Conservation (phyloP, 2,329 filamentous ascomycete species). For the Arthroderma sp. region DNA sequence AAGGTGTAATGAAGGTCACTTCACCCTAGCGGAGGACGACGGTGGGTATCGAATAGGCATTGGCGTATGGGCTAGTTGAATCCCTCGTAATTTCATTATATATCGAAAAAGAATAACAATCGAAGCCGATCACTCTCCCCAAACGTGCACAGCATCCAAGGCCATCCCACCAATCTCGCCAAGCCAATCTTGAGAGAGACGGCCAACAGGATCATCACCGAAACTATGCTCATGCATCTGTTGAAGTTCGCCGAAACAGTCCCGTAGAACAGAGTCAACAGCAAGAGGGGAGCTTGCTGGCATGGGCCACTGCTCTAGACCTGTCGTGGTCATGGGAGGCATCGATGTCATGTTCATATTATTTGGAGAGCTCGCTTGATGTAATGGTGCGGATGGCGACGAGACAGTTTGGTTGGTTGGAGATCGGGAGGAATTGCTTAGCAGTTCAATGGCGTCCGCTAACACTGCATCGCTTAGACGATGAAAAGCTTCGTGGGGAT, state of each 20-base stretch:
- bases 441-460: conserved; percentile 25
- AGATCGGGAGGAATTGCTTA: conserved; percentile 7
- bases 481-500: conserved; percentile 33
- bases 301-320: conserved; percentile 6
- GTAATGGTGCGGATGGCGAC: not conserved
- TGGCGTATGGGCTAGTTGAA: too few species aligned
- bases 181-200: conserved; percentile 24
- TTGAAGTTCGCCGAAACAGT: conserved; percentile 25
- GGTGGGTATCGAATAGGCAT: too few species aligned
- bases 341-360: conserved; percentile 5
- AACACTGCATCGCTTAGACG: conserved; percentile 32
- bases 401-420: conserved; percentile 6
- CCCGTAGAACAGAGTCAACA: conserved; percentile 27
- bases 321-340: conserved; percentile 1
- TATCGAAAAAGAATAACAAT: not conserved
- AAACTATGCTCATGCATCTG: conserved; percentile 13
- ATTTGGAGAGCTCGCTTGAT: not conserved
- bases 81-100: too few species aligned
- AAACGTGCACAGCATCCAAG: conserved; percentile 8
- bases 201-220: conserved; percentile 18
- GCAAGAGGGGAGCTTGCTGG: conserved; percentile 14
- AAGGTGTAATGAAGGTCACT: too few species aligned
- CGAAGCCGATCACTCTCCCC: conserved; percentile 5
- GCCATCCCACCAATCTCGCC: conserved; percentile 13
- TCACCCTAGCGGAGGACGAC: too few species aligned